phyloP scores from a whole-genome alignment of 345 rosid genomes.

The Bretschneidera sinensis region DNA sequence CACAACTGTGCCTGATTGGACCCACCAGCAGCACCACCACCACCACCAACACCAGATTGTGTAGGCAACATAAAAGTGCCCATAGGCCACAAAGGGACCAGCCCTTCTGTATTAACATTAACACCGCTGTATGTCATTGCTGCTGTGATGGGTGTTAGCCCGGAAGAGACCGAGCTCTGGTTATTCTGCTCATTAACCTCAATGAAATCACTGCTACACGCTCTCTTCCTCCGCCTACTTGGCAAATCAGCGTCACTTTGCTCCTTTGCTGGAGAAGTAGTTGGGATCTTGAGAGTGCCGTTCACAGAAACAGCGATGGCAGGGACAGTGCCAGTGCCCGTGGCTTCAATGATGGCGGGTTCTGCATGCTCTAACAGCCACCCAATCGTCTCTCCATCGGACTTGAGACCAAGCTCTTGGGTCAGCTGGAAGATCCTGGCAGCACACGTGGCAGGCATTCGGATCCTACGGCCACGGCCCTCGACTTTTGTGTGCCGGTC shows the following conservation, averaged over 20 bases:
- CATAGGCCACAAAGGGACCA: constrained; percentile 56
- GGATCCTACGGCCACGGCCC: constrained; percentile 90
- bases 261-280: constrained; percentile 39
- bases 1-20: constrained; percentile 52
- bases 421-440: constrained; percentile 88
- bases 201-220: constrained; percentile 59
- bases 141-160: constrained; percentile 53
- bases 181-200: constrained; percentile 38
- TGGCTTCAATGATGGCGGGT: constrained; percentile 80
- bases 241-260: constrained; percentile 24
- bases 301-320: constrained; percentile 91
- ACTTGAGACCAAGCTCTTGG: constrained; percentile 80
- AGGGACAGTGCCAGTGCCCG: constrained; percentile 90
- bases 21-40: constrained; percentile 67
- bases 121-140: too few relatives aligned
- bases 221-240: constrained; percentile 47
- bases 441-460: constrained; percentile 94
- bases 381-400: constrained; percentile 87
- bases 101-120: constrained; percentile 23
- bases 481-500: constrained; percentile 94
- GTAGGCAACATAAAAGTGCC: too few relatives aligned
- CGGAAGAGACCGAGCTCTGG: constrained; percentile 41
- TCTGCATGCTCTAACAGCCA: constrained; percentile 89
- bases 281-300: constrained; percentile 80
- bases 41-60: too few relatives aligned